Percentiles rank a stretch among this genome's conserved stretches.
phyloP scores from a whole-genome alignment of 345 rosid genomes.

The Capsella bursapastoris region DNA sequence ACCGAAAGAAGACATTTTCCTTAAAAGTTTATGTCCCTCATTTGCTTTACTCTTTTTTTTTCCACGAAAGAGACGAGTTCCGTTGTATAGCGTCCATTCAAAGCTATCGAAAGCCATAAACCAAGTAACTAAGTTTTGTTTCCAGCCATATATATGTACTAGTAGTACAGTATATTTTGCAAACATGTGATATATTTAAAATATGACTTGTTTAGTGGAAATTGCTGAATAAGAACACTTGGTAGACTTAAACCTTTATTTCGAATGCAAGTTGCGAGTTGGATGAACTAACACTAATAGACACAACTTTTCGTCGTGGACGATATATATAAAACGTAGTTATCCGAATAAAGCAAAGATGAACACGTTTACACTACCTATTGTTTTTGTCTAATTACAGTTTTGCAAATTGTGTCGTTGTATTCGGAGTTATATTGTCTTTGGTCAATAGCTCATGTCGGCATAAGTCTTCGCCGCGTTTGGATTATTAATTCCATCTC shows the following conservation, averaged over 20 bases:
- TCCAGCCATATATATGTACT: slow-evolving; percentile 20
- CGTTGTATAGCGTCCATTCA: slow-evolving; percentile 31
- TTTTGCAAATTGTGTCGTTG: background rate
- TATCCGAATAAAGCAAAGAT: background rate
- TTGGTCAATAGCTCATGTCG: slow-evolving; percentile 27
- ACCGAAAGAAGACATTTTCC: slow-evolving; percentile 32
- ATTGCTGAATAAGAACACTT: background rate
- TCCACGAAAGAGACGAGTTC: slow-evolving; percentile 21
- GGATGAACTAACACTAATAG: background rate
- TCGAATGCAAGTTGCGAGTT: background rate
- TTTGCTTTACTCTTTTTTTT: slow-evolving; percentile 3
- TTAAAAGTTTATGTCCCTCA: slow-evolving; percentile 24
- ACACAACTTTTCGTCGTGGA: background rate
- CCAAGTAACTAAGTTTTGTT: slow-evolving; percentile 22
- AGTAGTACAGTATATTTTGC: background rate
- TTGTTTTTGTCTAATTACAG: background rate
- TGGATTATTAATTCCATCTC: slow-evolving; percentile 27
- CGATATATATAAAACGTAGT: background rate
- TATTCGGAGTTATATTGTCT: slow-evolving; percentile 5
- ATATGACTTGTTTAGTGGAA: background rate
- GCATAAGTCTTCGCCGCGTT: slow-evolving; percentile 13
- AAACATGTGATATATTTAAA: background rate
- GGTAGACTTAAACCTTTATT: background rate
- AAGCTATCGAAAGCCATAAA: slow-evolving; percentile 27
- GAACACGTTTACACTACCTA: background rate